A percentile compares a stretch with the other conserved stretches of the same genome.
Evolutionary conservation across 768 basidiomycete genomes (phyloP).

Genomic region (Punctularia strigosozonata): DNA sequence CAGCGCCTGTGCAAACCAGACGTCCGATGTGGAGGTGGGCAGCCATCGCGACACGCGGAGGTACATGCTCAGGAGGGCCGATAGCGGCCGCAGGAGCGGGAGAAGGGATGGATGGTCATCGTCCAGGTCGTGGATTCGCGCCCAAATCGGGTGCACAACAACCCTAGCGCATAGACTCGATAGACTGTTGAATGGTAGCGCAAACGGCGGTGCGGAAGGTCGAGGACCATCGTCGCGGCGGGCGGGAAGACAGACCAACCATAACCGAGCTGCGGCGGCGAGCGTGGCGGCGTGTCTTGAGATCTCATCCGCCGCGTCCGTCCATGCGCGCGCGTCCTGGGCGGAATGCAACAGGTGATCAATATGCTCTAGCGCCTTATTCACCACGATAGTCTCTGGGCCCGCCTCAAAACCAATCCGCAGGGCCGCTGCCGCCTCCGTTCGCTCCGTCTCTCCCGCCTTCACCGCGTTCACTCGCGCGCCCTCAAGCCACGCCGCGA

Average conservation of each 20-base stretch:
- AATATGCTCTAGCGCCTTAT: conserved; percentile 10
- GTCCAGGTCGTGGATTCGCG: conserved; percentile 12
- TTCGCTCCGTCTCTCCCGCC: conserved; percentile 55
- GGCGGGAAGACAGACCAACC: conserved; percentile 52
- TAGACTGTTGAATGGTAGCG: conserved; percentile 44
- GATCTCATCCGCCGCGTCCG: conserved; percentile 11
- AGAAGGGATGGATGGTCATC: conserved; percentile 16
- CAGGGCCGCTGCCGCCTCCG: conserved; percentile 20
- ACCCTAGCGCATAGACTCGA: conserved; percentile 40
- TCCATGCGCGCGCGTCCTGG: not conserved
- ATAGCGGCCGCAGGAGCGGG: conserved; percentile 36
- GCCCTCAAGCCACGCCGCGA: conserved; percentile 70
- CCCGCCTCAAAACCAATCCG: conserved; percentile 28
- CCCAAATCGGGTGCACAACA: conserved; percentile 42
- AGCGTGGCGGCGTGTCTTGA: conserved; percentile 26
- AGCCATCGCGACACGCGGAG: conserved; percentile 47
- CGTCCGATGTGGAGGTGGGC: conserved; percentile 39
- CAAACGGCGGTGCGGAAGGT: conserved; percentile 44
- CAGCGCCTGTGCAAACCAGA: conserved; percentile 61
- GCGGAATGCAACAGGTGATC: conserved; percentile 5
- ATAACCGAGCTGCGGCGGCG: conserved; percentile 43
- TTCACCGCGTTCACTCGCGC: conserved; percentile 56
- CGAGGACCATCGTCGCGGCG: too few relatives aligned
- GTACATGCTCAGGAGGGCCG: conserved; percentile 39
- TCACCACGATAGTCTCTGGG: conserved; percentile 14